Conservation (phyloP, 345 rosid species). For the Ricinus communis region DNA sequence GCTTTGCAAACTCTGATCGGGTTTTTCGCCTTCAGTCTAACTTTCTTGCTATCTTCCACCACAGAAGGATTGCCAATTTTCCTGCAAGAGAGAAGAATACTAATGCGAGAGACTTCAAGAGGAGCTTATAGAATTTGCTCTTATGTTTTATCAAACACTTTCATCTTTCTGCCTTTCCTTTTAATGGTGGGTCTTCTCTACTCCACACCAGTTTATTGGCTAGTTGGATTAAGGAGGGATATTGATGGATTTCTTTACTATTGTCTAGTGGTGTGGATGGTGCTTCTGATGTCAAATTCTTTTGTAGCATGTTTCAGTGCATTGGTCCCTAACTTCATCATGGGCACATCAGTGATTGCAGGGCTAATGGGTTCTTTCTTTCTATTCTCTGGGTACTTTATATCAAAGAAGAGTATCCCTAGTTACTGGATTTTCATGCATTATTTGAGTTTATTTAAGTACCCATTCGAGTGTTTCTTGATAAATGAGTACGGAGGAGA, state of each 20-base stretch:
- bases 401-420: slow-evolving; percentile 61
- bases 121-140: slow-evolving; percentile 75
- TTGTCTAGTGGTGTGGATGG: slow-evolving; percentile 72
- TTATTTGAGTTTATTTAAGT: slow-evolving; percentile 75
- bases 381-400: slow-evolving; percentile 85
- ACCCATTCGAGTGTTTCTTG: slow-evolving; percentile 78
- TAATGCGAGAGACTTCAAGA: slow-evolving; percentile 77
- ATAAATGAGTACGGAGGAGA: slow-evolving; percentile 75
- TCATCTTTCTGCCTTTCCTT: slow-evolving; percentile 72
- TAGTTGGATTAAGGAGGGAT: slow-evolving; percentile 64
- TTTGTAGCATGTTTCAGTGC: slow-evolving; percentile 92
- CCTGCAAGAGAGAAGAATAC: slow-evolving; percentile 76
- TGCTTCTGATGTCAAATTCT: slow-evolving; percentile 75
- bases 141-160: slow-evolving; percentile 65
- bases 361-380: slow-evolving; percentile 95
- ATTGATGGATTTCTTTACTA: slow-evolving; percentile 69
- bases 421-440: slow-evolving; percentile 88
- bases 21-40: slow-evolving; percentile 82
- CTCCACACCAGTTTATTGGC: slow-evolving; percentile 82
- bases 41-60: slow-evolving; percentile 79
- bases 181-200: slow-evolving; percentile 64
- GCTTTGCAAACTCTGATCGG: slow-evolving; percentile 66
- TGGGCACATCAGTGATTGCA: slow-evolving; percentile 86
- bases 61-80: slow-evolving; percentile 89
- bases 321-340: slow-evolving; percentile 87